A percentile compares a stretch with the other conserved stretches of the same genome.
Evolutionary conservation across 768 basidiomycete species (phyloP).

Genomic region (Amanita rimosa): DNA sequence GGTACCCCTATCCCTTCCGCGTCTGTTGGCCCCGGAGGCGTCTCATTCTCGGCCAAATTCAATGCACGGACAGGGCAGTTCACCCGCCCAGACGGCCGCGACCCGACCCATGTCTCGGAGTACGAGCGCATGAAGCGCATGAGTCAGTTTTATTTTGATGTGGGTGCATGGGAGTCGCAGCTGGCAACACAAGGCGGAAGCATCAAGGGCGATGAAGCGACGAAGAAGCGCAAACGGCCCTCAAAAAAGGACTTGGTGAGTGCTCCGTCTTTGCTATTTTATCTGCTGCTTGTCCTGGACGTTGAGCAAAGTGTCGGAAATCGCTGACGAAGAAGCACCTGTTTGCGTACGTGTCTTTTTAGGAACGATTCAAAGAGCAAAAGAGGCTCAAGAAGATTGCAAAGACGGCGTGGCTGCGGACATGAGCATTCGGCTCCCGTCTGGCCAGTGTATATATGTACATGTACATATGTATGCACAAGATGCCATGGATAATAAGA

Average conservation of each 20-base stretch:
- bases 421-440: conserved; percentile 19
- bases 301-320: background rate
- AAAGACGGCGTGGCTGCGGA: conserved; percentile 82
- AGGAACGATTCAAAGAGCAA: conserved; percentile 82
- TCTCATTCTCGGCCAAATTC: conserved; percentile 59
- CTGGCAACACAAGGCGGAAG: conserved; percentile 36
- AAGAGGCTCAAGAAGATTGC: conserved; percentile 76
- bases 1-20: conserved; percentile 19
- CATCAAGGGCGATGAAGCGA: conserved; percentile 21
- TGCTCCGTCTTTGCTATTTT: conserved; percentile 8
- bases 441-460: background rate
- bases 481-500: background rate
- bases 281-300: conserved; percentile 1
- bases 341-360: conserved; percentile 8
- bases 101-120: conserved; percentile 69
- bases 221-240: conserved; percentile 67
- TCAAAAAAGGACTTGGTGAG: conserved; percentile 79
- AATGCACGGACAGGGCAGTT: conserved; percentile 78
- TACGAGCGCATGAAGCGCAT: conserved; percentile 75
- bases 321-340: conserved; percentile 5
- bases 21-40: conserved; percentile 20
- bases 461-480: background rate
- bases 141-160: conserved; percentile 85
- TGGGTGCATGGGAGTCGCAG: conserved; percentile 67
- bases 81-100: conserved; percentile 50